phyloP scores from a whole-genome alignment of 1,139 yeast species.

The Scheffersomyces parashehatae region DNA sequence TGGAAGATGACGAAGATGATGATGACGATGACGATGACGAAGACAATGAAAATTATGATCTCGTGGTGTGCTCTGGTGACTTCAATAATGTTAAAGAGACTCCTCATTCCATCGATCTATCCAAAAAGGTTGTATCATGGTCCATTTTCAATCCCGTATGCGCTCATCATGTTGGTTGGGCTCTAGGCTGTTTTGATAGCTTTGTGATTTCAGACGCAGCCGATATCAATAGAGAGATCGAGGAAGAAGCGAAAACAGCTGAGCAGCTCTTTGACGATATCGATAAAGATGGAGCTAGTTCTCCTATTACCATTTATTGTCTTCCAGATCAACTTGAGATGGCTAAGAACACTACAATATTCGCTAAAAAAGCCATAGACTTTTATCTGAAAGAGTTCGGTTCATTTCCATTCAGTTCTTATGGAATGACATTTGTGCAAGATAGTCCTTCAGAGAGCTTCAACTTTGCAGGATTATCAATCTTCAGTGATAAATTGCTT shows the following conservation, averaged over 20 bases:
- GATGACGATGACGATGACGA: conserved; percentile 47
- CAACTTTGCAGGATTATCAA: conserved; percentile 76
- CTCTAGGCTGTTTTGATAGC: conserved; percentile 81
- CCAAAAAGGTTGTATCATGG: conserved; percentile 77
- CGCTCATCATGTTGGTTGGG: conserved; percentile 97
- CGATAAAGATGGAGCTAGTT: conserved; percentile 40
- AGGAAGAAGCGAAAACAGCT: conserved; percentile 42
- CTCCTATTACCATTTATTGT: conserved; percentile 58
- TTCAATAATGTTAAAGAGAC: conserved; percentile 50
- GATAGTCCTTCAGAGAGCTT: conserved; percentile 52
- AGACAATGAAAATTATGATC: conserved; percentile 53
- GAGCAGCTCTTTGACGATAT: conserved; percentile 35
- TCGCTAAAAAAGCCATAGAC: conserved; percentile 77
- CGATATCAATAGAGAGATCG: conserved; percentile 34
- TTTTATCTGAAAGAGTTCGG: conserved; percentile 88
- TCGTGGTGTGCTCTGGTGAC: conserved; percentile 79
- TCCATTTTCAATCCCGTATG: conserved; percentile 84
- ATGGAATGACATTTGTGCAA: conserved; percentile 72
- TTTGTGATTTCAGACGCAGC: conserved; percentile 46
- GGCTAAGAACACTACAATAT: conserved; percentile 75
- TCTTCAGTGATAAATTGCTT: conserved; percentile 64
- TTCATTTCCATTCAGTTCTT: conserved; percentile 86
- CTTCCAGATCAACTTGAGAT: conserved; percentile 56
- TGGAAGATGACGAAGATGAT: conserved; percentile 20
- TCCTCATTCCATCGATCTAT: conserved; percentile 56